Evolutionary conservation across 805 yeast genomes (phyloP), one percentile per base, ranked within the genome.

Genomic region (Candida chauliodis): DNA sequence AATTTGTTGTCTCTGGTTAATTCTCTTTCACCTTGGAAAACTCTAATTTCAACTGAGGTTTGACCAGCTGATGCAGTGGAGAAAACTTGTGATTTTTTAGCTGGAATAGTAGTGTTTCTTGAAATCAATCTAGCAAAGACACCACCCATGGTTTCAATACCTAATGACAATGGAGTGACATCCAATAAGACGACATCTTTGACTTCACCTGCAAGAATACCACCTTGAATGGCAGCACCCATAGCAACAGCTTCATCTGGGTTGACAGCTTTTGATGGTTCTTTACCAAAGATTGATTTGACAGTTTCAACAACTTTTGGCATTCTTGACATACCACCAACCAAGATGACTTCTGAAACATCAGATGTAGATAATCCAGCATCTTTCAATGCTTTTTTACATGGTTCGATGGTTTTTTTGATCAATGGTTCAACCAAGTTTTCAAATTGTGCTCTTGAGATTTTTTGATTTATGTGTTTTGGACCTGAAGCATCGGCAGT

Each of bases 21-120:
- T 75, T 89, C 96, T 78, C 97, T 86, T 79, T 89, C 97, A 77
- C 97, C 97, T 76, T 89, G 96, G 96, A 87, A 90, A 45, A 89
- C 97, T 75, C 96, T 84, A 73, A 89, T 89, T 76, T 88, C 95
- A 54, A 88, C 95, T 55, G 95, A 84, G 49, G 96, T 88, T 77
- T 88, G 96, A 64, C 96, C 96, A 55, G 91, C 84, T 50, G 95
- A 89, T 48, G 96, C 96, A 56, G 96, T 88, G 39, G 95, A 87
- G 84, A 90, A 89, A 58, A 89, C 81, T 75, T 89, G 96, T 34
- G 95, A 85, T 75, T 89, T 89, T 80, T 88, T 87, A 56, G 96
- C 88, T 68, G 97, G 97, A 51, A 89, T 88, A 47, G 97, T 89
- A 53, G 97, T 89, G 81, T 89, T 85, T 73, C 95, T 83, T 72